A percentile compares a stretch with the other conserved stretches of the same genome.
Conservation (phyloP, 768 basidiomycete species). For the Termitomyces heimii region DNA sequence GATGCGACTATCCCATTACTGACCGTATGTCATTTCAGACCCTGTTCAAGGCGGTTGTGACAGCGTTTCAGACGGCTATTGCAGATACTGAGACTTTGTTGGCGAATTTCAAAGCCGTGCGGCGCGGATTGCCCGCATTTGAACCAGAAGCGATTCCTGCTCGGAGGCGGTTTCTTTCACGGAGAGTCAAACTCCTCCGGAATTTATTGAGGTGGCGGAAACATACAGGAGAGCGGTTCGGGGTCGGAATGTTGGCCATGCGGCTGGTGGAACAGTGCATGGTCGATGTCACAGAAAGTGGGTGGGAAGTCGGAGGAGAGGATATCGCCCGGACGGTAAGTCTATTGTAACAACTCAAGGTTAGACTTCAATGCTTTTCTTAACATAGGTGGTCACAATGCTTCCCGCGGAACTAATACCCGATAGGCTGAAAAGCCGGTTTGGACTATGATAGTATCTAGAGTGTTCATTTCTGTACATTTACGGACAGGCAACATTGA, state of each 20-base stretch:
- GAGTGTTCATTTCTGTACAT: not conserved
- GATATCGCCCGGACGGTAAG: constrained; percentile 55
- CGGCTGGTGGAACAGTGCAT: constrained; percentile 56
- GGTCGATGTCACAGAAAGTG: constrained; percentile 59
- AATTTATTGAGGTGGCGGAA: constrained; percentile 77
- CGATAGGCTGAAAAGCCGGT: constrained; percentile 15
- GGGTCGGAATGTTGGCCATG: constrained; percentile 46
- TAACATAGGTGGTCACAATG: constrained; percentile 26
- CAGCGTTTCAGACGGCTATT: constrained; percentile 50
- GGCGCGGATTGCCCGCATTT: constrained; percentile 40
- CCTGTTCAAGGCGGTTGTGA: constrained; percentile 48
- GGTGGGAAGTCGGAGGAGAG: constrained; percentile 88
- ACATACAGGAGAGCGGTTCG: constrained; percentile 55
- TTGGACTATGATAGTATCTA: constrained; percentile 12
- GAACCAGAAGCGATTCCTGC: constrained; percentile 73
- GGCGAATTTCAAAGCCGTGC: constrained; percentile 38
- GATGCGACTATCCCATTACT: not conserved
- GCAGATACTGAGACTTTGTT: constrained; percentile 44
- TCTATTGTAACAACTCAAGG: constrained; percentile 5
- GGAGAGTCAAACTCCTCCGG: constrained; percentile 63
- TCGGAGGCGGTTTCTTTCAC: constrained; percentile 60
- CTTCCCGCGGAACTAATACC: constrained; percentile 31
- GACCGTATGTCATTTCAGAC: constrained; percentile 27
- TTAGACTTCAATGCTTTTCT: not conserved
- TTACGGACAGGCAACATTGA: not conserved